phyloP scores from a whole-genome alignment of 2,329 filamentous ascomycete genomes.

The Pseudogymnoascus destructans region DNA sequence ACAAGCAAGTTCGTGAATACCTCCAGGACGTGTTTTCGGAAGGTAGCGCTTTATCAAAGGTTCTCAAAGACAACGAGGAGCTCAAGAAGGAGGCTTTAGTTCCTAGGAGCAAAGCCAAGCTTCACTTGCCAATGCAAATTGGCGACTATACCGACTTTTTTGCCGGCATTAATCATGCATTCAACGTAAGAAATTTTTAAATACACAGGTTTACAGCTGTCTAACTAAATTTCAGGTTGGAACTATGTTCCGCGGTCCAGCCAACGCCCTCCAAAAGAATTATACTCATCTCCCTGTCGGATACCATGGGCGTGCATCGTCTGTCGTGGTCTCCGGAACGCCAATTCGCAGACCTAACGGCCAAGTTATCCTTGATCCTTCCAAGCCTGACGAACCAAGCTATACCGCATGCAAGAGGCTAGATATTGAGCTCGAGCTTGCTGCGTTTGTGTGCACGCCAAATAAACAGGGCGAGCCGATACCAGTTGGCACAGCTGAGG shows the following conservation, averaged over 20 bases:
- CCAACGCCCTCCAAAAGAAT: slow-evolving; percentile 65
- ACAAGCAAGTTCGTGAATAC: slow-evolving; percentile 54
- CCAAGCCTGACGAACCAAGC: slow-evolving; percentile 46
- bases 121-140: slow-evolving; percentile 63
- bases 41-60: slow-evolving; percentile 43
- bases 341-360: slow-evolving; percentile 60
- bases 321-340: slow-evolving; percentile 61
- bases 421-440: slow-evolving; percentile 72
- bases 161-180: slow-evolving; percentile 66
- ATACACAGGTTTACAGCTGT: slow-evolving; percentile 11
- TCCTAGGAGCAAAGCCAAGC: slow-evolving; percentile 43
- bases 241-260: slow-evolving; percentile 56
- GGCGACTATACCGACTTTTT: slow-evolving; percentile 83
- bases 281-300: slow-evolving; percentile 72
- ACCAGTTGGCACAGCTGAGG: slow-evolving; percentile 48
- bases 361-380: slow-evolving; percentile 55
- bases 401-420: slow-evolving; percentile 53
- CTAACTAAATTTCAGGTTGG: slow-evolving; percentile 33
- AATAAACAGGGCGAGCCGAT: slow-evolving; percentile 55
- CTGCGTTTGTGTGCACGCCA: slow-evolving; percentile 54
- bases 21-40: slow-evolving; percentile 54
- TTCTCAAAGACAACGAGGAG: slow-evolving; percentile 48
- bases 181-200: slow-evolving; percentile 31
- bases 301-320: slow-evolving; percentile 68
- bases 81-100: slow-evolving; percentile 47